A percentile compares a stretch with the other conserved stretches of the same genome.
phyloP scores from a whole-genome alignment of 192 early-diverging fungal genomes.

The Coemansia sp. region DNA sequence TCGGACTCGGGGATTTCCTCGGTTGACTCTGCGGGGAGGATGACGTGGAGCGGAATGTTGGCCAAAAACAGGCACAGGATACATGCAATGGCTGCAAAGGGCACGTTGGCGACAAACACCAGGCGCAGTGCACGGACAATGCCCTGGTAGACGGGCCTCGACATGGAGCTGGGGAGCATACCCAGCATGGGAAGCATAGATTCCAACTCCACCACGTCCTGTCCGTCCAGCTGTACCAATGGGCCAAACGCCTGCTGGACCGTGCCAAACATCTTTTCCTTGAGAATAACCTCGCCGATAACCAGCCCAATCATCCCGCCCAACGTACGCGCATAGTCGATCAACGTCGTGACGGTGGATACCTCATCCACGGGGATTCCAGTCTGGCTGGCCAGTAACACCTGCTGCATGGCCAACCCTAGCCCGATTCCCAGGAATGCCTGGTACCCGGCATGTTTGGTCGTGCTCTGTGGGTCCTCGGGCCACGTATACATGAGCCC shows the following conservation, averaged over 20 bases:
- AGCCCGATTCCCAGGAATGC: conserved; percentile 38
- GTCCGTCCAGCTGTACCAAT: conserved; percentile 15
- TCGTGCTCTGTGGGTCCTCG: conserved; percentile 2
- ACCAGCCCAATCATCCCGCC: conserved; percentile 50
- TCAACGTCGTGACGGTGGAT: conserved; percentile 41
- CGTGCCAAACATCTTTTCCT: conserved; percentile 38
- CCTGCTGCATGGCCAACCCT: conserved; percentile 47
- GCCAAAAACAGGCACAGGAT: conserved; percentile 30
- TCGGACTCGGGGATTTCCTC: conserved; percentile 30
- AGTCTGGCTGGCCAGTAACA: conserved; percentile 36
- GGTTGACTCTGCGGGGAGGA: conserved; percentile 12
- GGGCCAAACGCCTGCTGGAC: conserved; percentile 10
- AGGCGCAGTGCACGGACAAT: conserved; percentile 31
- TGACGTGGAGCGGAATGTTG: conserved; percentile 33
- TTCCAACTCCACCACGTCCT: conserved; percentile 30
- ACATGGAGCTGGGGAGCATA: conserved; percentile 7
- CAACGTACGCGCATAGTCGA: conserved; percentile 44
- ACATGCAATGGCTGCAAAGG: conserved; percentile 39
- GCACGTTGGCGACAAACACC: conserved; percentile 42
- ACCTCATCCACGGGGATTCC: conserved; percentile 34
- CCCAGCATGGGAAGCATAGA: conserved; percentile 33
- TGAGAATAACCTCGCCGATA: conserved; percentile 39
- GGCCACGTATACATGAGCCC: conserved; percentile 44
- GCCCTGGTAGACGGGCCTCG: conserved; percentile 19
- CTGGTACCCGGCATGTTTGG: conserved; percentile 24